Conservation (phyloP, 208 protist genomes). For the Vickermania ingenoplastis region DNA sequence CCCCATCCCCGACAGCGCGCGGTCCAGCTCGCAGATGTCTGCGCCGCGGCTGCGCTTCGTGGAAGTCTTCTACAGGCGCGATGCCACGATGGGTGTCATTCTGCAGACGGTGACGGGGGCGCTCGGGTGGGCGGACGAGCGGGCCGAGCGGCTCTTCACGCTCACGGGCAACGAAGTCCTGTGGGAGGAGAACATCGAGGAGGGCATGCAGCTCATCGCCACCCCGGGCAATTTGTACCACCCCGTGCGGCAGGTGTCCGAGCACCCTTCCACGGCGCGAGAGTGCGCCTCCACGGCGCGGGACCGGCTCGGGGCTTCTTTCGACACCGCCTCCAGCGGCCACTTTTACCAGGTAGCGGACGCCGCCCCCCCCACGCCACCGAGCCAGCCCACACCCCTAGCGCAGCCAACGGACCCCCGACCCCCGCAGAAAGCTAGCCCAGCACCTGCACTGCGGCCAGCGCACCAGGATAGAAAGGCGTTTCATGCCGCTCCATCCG, state of each 20-base stretch:
- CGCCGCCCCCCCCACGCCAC: too few species aligned
- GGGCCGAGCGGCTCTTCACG: constrained; percentile 54
- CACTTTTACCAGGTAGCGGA: too few species aligned
- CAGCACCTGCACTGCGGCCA: too few species aligned
- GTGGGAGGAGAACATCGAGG: constrained; percentile 18
- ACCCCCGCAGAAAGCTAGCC: too few species aligned
- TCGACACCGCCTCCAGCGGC: too few species aligned
- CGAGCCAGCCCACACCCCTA: too few species aligned
- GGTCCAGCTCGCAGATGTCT: background rate
- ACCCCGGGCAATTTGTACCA: constrained; percentile 35
- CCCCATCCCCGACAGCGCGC: background rate
- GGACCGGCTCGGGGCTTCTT: too few species aligned
- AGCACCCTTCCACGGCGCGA: background rate
- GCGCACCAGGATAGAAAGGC: too few species aligned
- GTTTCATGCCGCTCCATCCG: too few species aligned
- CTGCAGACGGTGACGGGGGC: constrained; percentile 30
- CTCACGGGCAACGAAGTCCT: constrained; percentile 47
- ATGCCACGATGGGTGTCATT: constrained; percentile 24
- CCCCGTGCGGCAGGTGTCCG: background rate
- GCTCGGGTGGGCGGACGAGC: constrained; percentile 33
- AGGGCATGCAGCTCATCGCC: constrained; percentile 46
- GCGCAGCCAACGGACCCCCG: too few species aligned
- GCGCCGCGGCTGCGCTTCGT: background rate
- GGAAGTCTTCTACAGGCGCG: background rate
- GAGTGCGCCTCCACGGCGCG: background rate